phyloP scores from a whole-genome alignment of 306 rosid genomes.

The Pueraria montana region DNA sequence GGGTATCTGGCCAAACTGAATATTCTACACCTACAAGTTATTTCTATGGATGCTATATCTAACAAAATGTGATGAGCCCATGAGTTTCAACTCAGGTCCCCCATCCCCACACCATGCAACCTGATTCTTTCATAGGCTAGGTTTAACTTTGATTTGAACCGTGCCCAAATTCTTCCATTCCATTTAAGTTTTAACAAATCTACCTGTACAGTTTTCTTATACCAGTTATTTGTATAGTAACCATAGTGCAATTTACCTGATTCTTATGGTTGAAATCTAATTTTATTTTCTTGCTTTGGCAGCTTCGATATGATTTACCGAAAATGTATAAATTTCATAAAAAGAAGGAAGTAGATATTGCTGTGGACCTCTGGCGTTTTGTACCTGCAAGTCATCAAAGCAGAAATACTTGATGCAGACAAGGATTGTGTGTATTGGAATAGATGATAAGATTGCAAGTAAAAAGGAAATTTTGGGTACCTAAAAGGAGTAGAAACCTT shows the following conservation, averaged over 20 bases:
- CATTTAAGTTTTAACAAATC: neutral
- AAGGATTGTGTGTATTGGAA: slow-evolving; percentile 14
- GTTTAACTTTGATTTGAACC: neutral
- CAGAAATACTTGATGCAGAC: slow-evolving; percentile 42
- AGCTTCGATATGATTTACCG: slow-evolving; percentile 88
- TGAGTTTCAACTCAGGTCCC: neutral
- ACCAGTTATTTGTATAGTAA: neutral
- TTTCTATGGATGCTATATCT: neutral
- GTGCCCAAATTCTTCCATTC: slow-evolving; percentile 6
- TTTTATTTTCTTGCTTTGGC: slow-evolving; percentile 41
- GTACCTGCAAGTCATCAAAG: slow-evolving; percentile 64
- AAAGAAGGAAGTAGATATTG: slow-evolving; percentile 87
- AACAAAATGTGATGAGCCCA: neutral
- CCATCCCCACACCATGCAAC: neutral
- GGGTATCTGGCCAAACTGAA: neutral
- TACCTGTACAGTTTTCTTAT: slow-evolving; percentile 11
- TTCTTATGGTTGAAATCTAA: slow-evolving; percentile 3
- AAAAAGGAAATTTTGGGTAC: neutral
- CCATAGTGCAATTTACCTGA: slow-evolving; percentile 4
- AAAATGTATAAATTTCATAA: slow-evolving; percentile 89
- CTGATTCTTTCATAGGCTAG: neutral
- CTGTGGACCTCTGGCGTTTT: slow-evolving; percentile 95
- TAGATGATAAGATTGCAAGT: slow-evolving; percentile 33
- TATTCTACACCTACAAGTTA: neutral
- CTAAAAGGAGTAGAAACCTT: slow-evolving; percentile 4